Conservation (phyloP, 2,329 filamentous ascomycete species). For the Esteya vermicola region DNA sequence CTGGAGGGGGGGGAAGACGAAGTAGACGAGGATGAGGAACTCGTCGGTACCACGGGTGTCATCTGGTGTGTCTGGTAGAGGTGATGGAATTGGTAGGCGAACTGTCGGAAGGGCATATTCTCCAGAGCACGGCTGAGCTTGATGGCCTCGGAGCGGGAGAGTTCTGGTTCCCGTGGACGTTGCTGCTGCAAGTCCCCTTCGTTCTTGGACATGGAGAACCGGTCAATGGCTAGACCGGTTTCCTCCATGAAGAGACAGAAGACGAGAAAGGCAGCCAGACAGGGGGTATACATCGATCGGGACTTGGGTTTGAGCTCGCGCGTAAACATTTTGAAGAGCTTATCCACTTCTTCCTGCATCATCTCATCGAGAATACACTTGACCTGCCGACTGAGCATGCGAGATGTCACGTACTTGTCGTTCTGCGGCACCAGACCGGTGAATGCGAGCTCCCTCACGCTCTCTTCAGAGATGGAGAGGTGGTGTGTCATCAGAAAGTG, state of each 20-base stretch:
- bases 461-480: constrained; percentile 32
- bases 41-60: neutral
- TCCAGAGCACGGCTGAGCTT: constrained; percentile 35
- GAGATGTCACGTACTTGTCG: constrained; percentile 31
- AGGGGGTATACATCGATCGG: constrained; percentile 39
- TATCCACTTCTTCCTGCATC: constrained; percentile 34
- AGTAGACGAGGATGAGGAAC: constrained; percentile 2
- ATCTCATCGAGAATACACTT: constrained; percentile 43
- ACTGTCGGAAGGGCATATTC: constrained; percentile 45
- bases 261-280: constrained; percentile 39
- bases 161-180: constrained; percentile 15
- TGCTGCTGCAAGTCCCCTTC: constrained; percentile 29
- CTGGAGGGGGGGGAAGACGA: neutral
- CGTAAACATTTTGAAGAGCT: constrained; percentile 37
- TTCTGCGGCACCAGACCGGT: constrained; percentile 29
- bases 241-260: constrained; percentile 46
- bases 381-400: constrained; percentile 40
- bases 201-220: constrained; percentile 35
- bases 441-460: constrained; percentile 24
- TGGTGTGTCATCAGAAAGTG: constrained; percentile 43
- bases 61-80: constrained; percentile 42
- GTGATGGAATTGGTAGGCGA: constrained; percentile 45
- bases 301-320: constrained; percentile 39
- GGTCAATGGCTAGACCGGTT: constrained; percentile 37
- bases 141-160: constrained; percentile 26